These are phyloP conservation scores for Termitomyces sp. DNA, from an alignment of 768 basidiomycete genomes.

Conservation along the genomic window DNA sequence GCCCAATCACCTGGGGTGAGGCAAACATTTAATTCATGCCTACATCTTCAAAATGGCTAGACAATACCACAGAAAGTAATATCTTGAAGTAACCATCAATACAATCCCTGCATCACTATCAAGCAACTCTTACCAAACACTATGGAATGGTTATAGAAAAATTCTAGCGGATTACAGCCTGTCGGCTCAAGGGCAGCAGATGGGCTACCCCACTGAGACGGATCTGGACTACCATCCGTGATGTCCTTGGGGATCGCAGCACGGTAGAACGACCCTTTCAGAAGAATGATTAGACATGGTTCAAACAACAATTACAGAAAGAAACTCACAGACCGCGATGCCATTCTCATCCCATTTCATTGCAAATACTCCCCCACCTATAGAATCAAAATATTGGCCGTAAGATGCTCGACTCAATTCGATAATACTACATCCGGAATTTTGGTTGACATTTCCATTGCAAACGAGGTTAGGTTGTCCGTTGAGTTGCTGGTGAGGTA, in stretches of 20 bases:
- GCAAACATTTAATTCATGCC: neutral
- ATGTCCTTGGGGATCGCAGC: slow-evolving; percentile 72
- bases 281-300: slow-evolving; percentile 3
- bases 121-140: slow-evolving; percentile 42
- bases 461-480: slow-evolving; percentile 51
- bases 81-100: slow-evolving; percentile 35
- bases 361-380: slow-evolving; percentile 81
- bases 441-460: slow-evolving; percentile 45
- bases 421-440: slow-evolving; percentile 74
- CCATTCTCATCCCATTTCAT: slow-evolving; percentile 86
- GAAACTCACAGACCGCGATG: slow-evolving; percentile 69
- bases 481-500: slow-evolving; percentile 35
- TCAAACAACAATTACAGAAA: neutral
- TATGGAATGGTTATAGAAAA: slow-evolving; percentile 69
- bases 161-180: slow-evolving; percentile 52
- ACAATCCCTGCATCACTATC: slow-evolving; percentile 8
- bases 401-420: slow-evolving; percentile 84
- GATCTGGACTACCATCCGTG: slow-evolving; percentile 53
- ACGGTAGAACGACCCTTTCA: slow-evolving; percentile 77
- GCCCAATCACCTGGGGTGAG: slow-evolving; percentile 69
- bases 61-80: slow-evolving; percentile 76
- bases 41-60: neutral
- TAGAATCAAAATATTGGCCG: slow-evolving; percentile 76
- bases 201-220: slow-evolving; percentile 65
- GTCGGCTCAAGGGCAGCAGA: slow-evolving; percentile 54